Evolutionary conservation across 75 land plant species (phyloP), one percentile per base, ranked within the genome.

Genomic region (Selaginella tamariscina): DNA sequence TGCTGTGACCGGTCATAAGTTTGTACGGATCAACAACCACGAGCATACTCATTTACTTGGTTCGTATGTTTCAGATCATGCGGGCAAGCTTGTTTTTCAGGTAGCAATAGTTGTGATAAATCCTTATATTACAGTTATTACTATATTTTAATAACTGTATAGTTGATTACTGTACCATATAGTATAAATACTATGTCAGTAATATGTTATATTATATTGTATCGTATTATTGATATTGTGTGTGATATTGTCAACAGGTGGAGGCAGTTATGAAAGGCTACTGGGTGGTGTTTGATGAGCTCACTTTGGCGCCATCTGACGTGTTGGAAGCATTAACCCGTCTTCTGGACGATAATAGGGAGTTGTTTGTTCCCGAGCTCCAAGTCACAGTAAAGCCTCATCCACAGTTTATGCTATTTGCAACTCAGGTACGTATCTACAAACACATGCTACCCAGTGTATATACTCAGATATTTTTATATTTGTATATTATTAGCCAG

Each of bases 331-430:
- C 99, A 23, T 76, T 95, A 55, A 95, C 90, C 59, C 77, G 99
- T 20, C 70, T 95, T 55, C 70, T 95, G 21, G 99, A 95, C 82
- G 99, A 95, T 64, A 95, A 95, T 64, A 80, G 99, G 69, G 99
- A 95, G 68, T 83, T 95, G 1, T 91, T 87, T 82, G 83, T 95
- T 20, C 99, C 99, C 55, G 99, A 95, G 70, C 77, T 95, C 44
- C 78, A 78, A 49, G 80, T 83, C 63, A 78, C 80, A 22, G 68
- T 95, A n/a, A 73, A 71, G 28, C 89, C 99, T 28, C 99, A 95
- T 73, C 92, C 97, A 67, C 72, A 95, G 72, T 95, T 95, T 77
- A 95, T 91, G 99, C 84, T 95, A 30, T 95, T 95, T 84, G 99
- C 99, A 8, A 95, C 99, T 23, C 99, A n/a, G n/a, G n/a, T n/a